Percentiles rank a stretch among this genome's conserved stretches.
Evolutionary conservation across 2,329 filamentous ascomycete genomes (phyloP).

Genomic region (Colletotrichum incanum): DNA sequence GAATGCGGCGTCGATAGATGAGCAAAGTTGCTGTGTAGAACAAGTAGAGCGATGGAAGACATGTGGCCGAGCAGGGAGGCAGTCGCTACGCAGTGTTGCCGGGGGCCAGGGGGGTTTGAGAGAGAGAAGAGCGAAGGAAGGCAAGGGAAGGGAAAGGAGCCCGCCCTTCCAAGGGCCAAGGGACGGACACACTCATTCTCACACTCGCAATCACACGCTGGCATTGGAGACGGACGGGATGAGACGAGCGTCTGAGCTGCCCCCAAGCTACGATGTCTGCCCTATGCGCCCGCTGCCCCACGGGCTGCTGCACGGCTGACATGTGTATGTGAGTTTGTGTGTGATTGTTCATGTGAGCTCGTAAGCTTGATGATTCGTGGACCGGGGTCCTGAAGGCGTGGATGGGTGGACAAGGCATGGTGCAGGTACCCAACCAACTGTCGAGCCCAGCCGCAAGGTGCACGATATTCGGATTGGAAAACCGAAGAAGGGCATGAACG

Average conservation of each 20-base stretch:
- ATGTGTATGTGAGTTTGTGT: slow-evolving; percentile 16
- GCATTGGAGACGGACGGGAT: background rate
- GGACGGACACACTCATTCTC: background rate
- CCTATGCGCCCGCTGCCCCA: slow-evolving; percentile 17
- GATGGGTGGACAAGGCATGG: slow-evolving; percentile 3
- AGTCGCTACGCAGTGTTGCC: background rate
- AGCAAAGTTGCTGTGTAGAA: slow-evolving; percentile 36
- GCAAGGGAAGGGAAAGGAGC: background rate
- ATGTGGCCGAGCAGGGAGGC: slow-evolving; percentile 37
- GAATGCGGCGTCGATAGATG: slow-evolving; percentile 28
- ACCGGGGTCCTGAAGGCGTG: background rate
- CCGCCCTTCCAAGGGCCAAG: too few relatives aligned
- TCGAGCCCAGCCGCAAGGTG: background rate
- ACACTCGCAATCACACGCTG: background rate
- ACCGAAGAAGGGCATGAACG: slow-evolving; percentile 7
- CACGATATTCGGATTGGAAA: background rate
- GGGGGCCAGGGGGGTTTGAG: background rate
- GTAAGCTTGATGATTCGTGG: background rate
- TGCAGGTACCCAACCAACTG: background rate
- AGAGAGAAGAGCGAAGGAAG: background rate
- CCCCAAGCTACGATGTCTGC: slow-evolving; percentile 13
- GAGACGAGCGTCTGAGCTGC: slow-evolving; percentile 35
- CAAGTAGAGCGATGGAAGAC: slow-evolving; percentile 18
- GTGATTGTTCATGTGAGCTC: background rate
- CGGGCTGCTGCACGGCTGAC: slow-evolving; percentile 31